Base-by-base conservation (phyloP, 1,139 yeast genomes). In the Candida tunisiensis region DNA sequence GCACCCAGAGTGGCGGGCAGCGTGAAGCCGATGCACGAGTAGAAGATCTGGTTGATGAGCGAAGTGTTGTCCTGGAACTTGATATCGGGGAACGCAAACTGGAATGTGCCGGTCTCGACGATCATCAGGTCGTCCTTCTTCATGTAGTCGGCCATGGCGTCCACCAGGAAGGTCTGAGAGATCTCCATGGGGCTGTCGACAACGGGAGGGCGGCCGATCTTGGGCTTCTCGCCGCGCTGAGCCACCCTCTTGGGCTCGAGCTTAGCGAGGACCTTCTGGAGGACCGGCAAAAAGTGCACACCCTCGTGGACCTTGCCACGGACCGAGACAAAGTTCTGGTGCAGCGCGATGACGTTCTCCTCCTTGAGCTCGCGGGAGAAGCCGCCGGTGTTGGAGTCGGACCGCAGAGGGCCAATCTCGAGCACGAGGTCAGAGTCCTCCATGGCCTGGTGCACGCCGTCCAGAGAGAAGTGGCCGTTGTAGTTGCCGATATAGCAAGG, bases 21-120 rank as follows among this genome's bases (percentile, higher is more conserved):
- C 0, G 93, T 83, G 53, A 67, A 77, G 4, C 95, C 95, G 41
- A 82, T 82, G 2, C 92, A 78, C 1, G 85, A 72, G 46, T 74
- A 82, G 43, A 71, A 75, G 30, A 67, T 63, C 46, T 80, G 92
- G 4, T 78, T 60, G 29, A 74, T 55, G 34, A 63, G 57, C 33
- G 56, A 56, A 16, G 60, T 53, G 31, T 65, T 61, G 15, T 48
- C 38, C 21, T 83, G 80, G 31, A 79, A 59, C 33, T 54, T 51
- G 16, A 74, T 42, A 39, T 75, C 85, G 15, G 78, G 68, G 24
- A 73, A 44, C 2, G 73, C 78, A 52, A 79, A 79, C 47, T 73
- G 66, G 47, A 77, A 67, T 2, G 93, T 70, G 32, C 93, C 82
- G 5, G 88, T 75, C 40, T 83, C 94, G 25, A 70, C 62, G 23